These are phyloP conservation scores for Sporothrix inflata DNA, from an alignment of 2,329 filamentous ascomycete genomes.

Conservation along the genomic window DNA sequence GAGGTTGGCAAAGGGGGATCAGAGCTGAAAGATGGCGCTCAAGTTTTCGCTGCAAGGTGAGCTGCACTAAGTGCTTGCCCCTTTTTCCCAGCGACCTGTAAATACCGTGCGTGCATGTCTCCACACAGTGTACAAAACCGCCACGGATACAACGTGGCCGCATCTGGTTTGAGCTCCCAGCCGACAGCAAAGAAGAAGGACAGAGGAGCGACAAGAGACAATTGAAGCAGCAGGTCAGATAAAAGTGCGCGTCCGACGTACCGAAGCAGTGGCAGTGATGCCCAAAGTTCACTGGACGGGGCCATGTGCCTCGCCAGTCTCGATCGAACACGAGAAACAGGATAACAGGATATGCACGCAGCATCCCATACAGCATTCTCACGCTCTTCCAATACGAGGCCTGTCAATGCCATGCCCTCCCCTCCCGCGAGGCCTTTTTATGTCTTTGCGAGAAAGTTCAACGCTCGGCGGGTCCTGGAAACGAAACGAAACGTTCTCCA, in stretches of 20 bases:
- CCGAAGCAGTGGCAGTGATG: background rate
- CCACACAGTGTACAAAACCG: background rate
- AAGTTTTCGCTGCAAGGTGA: slow-evolving; percentile 6
- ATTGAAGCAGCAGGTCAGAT: slow-evolving; percentile 7
- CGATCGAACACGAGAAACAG: background rate
- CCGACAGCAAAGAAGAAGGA: background rate
- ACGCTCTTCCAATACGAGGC: background rate
- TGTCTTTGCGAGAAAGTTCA: background rate
- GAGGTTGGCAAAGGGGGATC: background rate
- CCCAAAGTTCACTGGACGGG: background rate
- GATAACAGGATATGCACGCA: slow-evolving; percentile 12
- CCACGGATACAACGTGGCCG: slow-evolving; percentile 23
- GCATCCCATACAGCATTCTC: background rate
- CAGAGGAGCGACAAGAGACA: background rate
- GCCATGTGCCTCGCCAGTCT: background rate
- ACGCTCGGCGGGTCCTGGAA: background rate
- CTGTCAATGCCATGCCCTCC: background rate
- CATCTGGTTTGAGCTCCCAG: slow-evolving; percentile 26
- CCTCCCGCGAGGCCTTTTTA: background rate
- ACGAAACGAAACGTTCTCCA: slow-evolving; percentile 22
- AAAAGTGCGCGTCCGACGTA: slow-evolving; percentile 2
- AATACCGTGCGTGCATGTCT: slow-evolving; percentile 20
- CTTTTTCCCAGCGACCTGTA: slow-evolving; percentile 24
- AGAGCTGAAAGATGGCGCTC: background rate
- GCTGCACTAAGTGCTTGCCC: slow-evolving; percentile 12